Evolutionary conservation across 345 rosid genomes (phyloP), one percentile per base, ranked within the genome.

Genomic region (Linum tenue): DNA sequence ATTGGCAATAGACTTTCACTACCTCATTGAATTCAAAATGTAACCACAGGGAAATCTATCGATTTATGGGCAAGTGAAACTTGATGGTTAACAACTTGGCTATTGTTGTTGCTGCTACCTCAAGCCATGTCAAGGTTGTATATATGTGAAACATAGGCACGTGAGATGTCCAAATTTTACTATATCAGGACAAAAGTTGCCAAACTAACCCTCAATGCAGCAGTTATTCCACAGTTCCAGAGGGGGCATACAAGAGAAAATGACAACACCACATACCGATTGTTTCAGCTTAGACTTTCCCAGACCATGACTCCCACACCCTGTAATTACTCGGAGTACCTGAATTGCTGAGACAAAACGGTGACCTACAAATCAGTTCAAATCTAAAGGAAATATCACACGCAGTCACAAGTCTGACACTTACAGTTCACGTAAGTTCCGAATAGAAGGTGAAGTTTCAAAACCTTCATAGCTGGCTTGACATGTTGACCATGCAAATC

Each of bases 401-500:
- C 22, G 37, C 39, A 57, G 3, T 62, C 35, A 37, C 31, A 56
- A 1, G 16, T 44, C 15, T 38, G 39, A 70, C 39, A 59, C 98
- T 85, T 86, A 92, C 98, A 90, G 37, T 80, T 84, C 31, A 73
- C 81, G 59, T 83, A 85, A 39, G 82, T 70, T 73, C 85, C 96
- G 35, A 88, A 67, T 56, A 90, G 70, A 65, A 92, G 88, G 76
- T 87, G 91, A 58, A 84, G 67, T 76, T 92, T 92, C 68, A 92
- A 73, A 65, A 87, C 77, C 75, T 68, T 78, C 90, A 88, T 86
- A 60, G 97, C 96, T 75, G 80, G 85, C 75, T 92, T 88, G 59
- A 90, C 94, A 75, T 90, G 97, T 71, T 92, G 98, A 55, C 98
- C 98, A 60, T 92, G 98, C 72, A 92, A 77, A 79, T 92, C 98